phyloP scores from a whole-genome alignment of 2,329 filamentous ascomycete species.

The Teratosphaeria zuluensis region DNA sequence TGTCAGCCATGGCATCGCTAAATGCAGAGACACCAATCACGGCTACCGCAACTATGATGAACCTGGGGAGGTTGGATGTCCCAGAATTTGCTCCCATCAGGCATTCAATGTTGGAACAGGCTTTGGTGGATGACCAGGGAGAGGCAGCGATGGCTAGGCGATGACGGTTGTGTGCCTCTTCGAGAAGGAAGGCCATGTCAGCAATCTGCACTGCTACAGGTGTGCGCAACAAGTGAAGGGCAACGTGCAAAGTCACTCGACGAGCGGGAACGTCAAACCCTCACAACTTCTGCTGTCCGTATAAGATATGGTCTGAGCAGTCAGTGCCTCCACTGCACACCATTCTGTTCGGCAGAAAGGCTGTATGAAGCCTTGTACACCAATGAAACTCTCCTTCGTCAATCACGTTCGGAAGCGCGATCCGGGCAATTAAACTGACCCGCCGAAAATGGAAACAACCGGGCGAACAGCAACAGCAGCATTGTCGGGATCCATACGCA shows the following conservation, averaged over 20 bases:
- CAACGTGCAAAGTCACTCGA: background rate
- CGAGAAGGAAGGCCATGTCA: background rate
- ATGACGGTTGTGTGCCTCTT: background rate
- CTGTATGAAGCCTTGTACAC: background rate
- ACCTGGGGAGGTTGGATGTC: background rate
- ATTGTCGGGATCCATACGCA: background rate
- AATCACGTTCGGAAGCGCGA: background rate
- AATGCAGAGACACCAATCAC: background rate
- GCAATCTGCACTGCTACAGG: background rate
- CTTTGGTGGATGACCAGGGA: background rate
- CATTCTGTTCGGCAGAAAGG: background rate
- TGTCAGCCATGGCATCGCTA: background rate
- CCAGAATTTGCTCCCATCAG: background rate
- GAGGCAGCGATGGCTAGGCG: background rate
- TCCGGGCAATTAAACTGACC: background rate
- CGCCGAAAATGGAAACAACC: background rate
- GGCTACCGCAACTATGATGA: background rate
- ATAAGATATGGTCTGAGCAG: background rate
- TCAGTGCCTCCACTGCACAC: background rate
- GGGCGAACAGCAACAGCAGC: background rate
- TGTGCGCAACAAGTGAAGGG: background rate
- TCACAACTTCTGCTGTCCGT: background rate
- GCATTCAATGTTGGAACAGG: background rate
- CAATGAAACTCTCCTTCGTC: background rate
- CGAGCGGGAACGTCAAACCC: background rate